Percentiles rank a stretch among this genome's conserved stretches.
phyloP scores from a whole-genome alignment of 1,284 basidiomycete species.

The Pseudozyma pruni region DNA sequence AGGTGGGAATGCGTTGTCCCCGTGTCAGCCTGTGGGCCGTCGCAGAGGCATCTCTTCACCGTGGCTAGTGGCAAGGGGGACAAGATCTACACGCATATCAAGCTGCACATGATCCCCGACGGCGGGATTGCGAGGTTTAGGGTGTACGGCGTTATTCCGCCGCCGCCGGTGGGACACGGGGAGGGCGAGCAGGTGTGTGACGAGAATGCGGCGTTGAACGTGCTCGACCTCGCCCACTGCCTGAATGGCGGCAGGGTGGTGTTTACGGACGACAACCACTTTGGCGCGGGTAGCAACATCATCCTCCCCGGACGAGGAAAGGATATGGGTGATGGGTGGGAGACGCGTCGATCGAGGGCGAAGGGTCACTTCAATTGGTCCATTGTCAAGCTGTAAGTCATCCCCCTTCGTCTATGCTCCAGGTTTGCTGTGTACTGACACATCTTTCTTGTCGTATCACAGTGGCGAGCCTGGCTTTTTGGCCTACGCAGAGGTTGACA shows the following conservation, averaged over 20 bases:
- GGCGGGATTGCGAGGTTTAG: constrained; percentile 76
- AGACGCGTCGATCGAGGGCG: constrained; percentile 87
- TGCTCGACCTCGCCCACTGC: constrained; percentile 87
- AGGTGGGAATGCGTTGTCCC: constrained; percentile 61
- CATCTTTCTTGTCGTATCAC: not conserved
- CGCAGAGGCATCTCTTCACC: constrained; percentile 84
- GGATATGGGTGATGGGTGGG: constrained; percentile 99
- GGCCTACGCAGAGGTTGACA: constrained; percentile 87
- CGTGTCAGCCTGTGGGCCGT: constrained; percentile 74
- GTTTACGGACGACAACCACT: constrained; percentile 85
- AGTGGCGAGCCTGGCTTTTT: constrained; percentile 73
- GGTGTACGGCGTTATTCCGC: constrained; percentile 63
- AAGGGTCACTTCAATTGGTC: constrained; percentile 89
- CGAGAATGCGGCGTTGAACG: constrained; percentile 65
- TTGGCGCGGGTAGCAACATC: constrained; percentile 88
- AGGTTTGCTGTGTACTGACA: not conserved
- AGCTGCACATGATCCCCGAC: constrained; percentile 94
- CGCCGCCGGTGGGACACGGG: constrained; percentile 58
- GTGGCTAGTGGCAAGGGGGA: constrained; percentile 69
- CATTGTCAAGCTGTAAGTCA: constrained; percentile 82
- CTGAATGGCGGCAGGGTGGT: constrained; percentile 87
- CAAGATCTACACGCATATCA: constrained; percentile 79
- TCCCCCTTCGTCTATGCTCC: not conserved
- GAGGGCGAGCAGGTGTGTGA: constrained; percentile 64
- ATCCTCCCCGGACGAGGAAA: constrained; percentile 86